Conservation (phyloP, 2,329 filamentous ascomycete genomes). For the Oidium heveae region DNA sequence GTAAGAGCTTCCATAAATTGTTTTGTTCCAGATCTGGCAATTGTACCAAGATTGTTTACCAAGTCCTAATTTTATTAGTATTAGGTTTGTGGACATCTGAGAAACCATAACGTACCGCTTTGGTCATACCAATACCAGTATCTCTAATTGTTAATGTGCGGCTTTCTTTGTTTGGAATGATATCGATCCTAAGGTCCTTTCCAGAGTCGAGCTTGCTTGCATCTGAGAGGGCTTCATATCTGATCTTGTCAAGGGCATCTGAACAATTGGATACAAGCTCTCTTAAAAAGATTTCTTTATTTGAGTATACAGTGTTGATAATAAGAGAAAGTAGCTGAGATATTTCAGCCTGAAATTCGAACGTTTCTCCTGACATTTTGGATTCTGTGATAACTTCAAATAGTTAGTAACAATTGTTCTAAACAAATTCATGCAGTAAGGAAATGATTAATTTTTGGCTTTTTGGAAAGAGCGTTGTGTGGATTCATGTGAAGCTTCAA, state of each 20-base stretch:
- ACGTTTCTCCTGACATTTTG: constrained; percentile 72
- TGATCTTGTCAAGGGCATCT: constrained; percentile 98
- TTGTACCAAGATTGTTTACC: constrained; percentile 99
- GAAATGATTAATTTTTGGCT: no score
- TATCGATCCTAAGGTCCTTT: constrained; percentile 97
- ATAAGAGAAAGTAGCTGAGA: constrained; percentile 99
- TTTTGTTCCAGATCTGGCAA: constrained; percentile 97
- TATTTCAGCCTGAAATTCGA: constrained; percentile 99
- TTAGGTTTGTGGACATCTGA: no score
- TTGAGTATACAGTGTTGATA: constrained; percentile 99
- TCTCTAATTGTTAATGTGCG: constrained; percentile 96
- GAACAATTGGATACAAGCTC: constrained; percentile 96
- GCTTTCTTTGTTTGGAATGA: constrained; percentile 89
- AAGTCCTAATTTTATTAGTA: constrained; percentile 36
- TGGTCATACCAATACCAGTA: constrained; percentile 99
- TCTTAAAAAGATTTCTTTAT: constrained; percentile 99
- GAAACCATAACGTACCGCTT: constrained; percentile 79
- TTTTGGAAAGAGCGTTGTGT: no score
- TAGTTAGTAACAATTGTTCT: no score
- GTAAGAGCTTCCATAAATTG: constrained; percentile 99
- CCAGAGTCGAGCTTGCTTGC: constrained; percentile 87
- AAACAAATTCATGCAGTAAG: no score
- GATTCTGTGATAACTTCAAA: constrained; percentile 11
- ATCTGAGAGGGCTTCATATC: constrained; percentile 94
- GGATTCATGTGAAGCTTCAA: no score